Percentiles rank a stretch among this genome's conserved stretches.
These are phyloP conservation scores for Rhizopogon rudus DNA, from an alignment of 768 basidiomycete species.

Conservation along the genomic window DNA sequence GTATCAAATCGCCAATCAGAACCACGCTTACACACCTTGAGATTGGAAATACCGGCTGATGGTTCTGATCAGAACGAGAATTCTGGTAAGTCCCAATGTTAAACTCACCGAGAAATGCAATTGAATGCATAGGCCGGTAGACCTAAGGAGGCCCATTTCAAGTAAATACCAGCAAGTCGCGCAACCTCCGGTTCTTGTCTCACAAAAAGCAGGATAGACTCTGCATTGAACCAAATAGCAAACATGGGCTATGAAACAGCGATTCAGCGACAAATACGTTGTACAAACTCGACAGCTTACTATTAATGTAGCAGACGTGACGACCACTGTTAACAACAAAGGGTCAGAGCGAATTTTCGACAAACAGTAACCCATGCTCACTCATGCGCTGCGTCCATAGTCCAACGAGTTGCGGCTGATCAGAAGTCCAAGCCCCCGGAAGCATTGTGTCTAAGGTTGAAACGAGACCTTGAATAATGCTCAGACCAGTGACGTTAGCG, in stretches of 20 bases:
- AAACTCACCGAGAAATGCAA: conserved; percentile 38
- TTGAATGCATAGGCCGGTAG: conserved; percentile 69
- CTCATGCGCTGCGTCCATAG: conserved; percentile 90
- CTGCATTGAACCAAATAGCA: conserved; percentile 78
- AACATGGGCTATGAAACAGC: conserved; percentile 41
- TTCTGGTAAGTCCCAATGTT: not conserved
- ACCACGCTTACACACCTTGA: conserved; percentile 44
- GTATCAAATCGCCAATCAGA: not conserved
- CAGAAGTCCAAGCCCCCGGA: conserved; percentile 91
- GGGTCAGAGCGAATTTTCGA: not conserved
- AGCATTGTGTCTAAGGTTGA: conserved; percentile 90
- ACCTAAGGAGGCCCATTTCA: conserved; percentile 67
- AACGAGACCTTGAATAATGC: conserved; percentile 78
- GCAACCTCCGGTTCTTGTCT: conserved; percentile 84
- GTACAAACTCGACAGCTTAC: conserved; percentile 35
- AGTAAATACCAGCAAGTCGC: conserved; percentile 64
- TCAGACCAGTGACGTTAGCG: conserved; percentile 48
- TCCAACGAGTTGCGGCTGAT: conserved; percentile 79
- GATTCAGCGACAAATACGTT: not conserved
- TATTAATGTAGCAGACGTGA: conserved; percentile 50
- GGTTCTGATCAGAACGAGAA: not conserved
- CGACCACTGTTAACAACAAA: conserved; percentile 38
- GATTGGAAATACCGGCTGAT: conserved; percentile 53
- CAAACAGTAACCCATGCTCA: conserved; percentile 29
- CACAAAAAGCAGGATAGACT: conserved; percentile 65